These are phyloP conservation scores for Silene latifolia DNA, from an alignment of 148 eudicot species.

Conservation along the genomic window DNA sequence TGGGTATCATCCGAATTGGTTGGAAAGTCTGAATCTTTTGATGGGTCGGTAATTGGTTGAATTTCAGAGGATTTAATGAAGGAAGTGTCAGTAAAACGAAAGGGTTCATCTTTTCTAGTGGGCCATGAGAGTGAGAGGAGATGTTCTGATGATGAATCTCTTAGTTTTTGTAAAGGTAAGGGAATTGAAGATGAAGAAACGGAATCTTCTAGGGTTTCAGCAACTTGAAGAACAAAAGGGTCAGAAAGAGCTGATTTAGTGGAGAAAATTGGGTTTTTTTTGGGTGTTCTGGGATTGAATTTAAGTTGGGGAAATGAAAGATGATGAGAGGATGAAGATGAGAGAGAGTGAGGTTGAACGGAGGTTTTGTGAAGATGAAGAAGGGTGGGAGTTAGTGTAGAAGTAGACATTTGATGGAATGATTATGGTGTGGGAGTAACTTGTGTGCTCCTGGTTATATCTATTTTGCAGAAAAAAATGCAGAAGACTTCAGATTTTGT, in stretches of 20 bases:
- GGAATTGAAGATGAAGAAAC: conserved; percentile 38
- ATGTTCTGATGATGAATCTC: conserved; percentile 64
- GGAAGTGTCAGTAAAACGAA: conserved; percentile 78
- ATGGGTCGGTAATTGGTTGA: conserved; percentile 42
- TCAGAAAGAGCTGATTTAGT: conserved; percentile 59
- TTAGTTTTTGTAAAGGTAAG: conserved; percentile 57
- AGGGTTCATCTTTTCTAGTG: conserved; percentile 76
- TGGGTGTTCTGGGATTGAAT: conserved; percentile 18
- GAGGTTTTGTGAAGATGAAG: conserved; percentile 18
- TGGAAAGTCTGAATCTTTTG: conserved; percentile 24
- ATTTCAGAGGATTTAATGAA: conserved; percentile 64
- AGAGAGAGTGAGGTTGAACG: neutral
- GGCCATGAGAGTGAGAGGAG: conserved; percentile 87
- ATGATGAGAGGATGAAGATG: neutral
- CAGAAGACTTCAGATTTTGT: no score
- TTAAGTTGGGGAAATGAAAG: conserved; percentile 5
- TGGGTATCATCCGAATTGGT: conserved; percentile 39
- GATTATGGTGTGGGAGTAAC: neutral
- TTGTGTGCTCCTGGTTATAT: neutral
- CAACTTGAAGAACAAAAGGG: conserved; percentile 86
- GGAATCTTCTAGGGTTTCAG: conserved; percentile 90
- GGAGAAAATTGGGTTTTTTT: conserved; percentile 22
- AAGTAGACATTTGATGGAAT: conserved; percentile 25
- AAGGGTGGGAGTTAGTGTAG: conserved; percentile 18
- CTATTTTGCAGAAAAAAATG: neutral